Evolutionary conservation across 2,329 filamentous ascomycete species (phyloP).

Genomic region (Cryphonectria parasitica): DNA sequence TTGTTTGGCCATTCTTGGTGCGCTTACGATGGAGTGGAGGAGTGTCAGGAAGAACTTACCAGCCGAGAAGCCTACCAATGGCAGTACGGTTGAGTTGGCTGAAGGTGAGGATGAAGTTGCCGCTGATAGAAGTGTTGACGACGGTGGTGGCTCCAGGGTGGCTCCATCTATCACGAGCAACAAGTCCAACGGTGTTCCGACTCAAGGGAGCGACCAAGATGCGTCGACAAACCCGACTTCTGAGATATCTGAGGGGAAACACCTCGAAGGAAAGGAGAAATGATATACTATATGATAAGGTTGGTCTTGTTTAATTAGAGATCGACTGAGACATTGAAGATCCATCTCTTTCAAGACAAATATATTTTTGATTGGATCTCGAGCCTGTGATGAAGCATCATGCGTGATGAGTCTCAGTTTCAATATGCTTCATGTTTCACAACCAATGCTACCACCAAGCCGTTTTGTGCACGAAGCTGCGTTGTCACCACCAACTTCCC

Average conservation of each 20-base stretch:
- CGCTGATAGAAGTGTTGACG: neutral
- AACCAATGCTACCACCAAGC: neutral
- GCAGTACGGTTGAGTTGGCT: neutral
- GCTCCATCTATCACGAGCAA: neutral
- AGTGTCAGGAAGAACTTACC: conserved; percentile 32
- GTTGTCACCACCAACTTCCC: conserved; percentile 35
- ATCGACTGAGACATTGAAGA: too few species aligned
- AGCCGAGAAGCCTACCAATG: neutral
- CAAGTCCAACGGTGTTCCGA: neutral
- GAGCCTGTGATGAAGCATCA: neutral
- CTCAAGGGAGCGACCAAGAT: neutral
- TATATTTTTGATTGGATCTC: neutral
- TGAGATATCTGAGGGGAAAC: neutral
- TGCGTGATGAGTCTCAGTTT: neutral
- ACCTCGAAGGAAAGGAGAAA: neutral
- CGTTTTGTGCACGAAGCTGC: conserved; percentile 30
- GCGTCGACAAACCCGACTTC: neutral
- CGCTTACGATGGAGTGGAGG: conserved; percentile 61
- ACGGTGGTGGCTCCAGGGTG: neutral
- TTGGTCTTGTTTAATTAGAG: too few species aligned
- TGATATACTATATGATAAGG: neutral
- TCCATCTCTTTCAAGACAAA: neutral
- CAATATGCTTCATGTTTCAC: conserved; percentile 1
- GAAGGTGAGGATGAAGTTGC: neutral
- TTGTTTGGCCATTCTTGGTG: conserved; percentile 53